Conservation (phyloP, 1,284 basidiomycete species). For the Cutaneotrichosporon mucoides region DNA sequence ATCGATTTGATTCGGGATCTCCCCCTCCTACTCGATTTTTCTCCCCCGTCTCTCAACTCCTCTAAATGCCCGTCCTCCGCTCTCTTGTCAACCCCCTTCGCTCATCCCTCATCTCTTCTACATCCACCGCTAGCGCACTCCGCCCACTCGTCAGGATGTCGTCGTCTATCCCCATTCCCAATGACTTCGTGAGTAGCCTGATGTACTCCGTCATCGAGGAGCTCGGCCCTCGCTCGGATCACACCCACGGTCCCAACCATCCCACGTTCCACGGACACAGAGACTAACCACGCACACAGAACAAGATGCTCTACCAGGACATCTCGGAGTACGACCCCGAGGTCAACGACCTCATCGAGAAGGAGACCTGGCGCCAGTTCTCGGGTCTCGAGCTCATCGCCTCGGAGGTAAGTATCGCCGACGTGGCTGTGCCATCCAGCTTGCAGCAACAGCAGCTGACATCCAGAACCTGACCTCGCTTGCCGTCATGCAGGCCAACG, state of each 20-base stretch:
- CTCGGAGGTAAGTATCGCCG: conserved; percentile 41
- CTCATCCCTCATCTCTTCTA: conserved; percentile 24
- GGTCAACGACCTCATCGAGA: conserved; percentile 95
- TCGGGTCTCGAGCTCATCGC: conserved; percentile 73
- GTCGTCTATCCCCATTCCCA: conserved; percentile 51
- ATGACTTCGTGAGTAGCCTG: conserved; percentile 50
- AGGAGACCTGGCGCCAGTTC: conserved; percentile 98
- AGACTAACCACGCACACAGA: conserved; percentile 54
- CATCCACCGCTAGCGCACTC: conserved; percentile 20
- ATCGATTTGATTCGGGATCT: neutral
- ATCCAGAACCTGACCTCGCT: conserved; percentile 84
- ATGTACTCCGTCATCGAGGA: too few species aligned
- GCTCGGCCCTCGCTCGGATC: too few species aligned
- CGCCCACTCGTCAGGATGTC: conserved; percentile 43
- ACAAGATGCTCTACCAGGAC: conserved; percentile 83
- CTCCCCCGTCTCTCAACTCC: conserved; percentile 9
- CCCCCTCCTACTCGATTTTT: conserved; percentile 14
- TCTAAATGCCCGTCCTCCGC: conserved; percentile 26
- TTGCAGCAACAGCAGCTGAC: too few species aligned
- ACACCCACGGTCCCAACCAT: too few species aligned
- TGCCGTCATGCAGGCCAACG: conserved; percentile 96
- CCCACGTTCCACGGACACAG: neutral
- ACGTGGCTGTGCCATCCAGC: too few species aligned
- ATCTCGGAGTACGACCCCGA: conserved; percentile 88
- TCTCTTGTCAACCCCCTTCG: conserved; percentile 10